phyloP scores from a whole-genome alignment of 75 land plant species.

The Pinus taeda region DNA sequence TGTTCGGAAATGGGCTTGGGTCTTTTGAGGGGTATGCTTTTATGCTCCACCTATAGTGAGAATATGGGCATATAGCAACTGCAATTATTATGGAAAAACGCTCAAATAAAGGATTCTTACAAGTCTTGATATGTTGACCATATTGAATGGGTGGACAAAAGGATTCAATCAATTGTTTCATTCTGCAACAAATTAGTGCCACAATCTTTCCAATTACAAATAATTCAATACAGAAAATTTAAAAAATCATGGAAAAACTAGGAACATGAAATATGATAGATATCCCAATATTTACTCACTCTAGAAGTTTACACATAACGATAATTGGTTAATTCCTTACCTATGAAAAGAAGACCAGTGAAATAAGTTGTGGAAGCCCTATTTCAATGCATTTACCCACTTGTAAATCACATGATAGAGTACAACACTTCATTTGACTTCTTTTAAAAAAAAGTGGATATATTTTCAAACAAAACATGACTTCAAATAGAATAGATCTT shows the following conservation, averaged over 20 bases:
- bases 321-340: too few species aligned
- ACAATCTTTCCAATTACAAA: not conserved
- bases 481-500: too few species aligned
- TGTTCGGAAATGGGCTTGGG: constrained; percentile 76
- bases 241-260: not conserved
- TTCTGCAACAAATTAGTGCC: not conserved
- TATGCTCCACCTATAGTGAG: constrained; percentile 96
- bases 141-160: constrained; percentile 50
- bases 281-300: not conserved
- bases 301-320: constrained; percentile 7
- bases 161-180: not conserved
- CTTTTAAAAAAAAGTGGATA: too few species aligned
- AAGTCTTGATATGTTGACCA: constrained; percentile 35
- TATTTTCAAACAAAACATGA: too few species aligned
- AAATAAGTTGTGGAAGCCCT: too few species aligned
- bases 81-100: constrained; percentile 81
- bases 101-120: constrained; percentile 60
- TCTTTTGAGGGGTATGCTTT: constrained; percentile 41
- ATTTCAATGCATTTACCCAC: too few species aligned
- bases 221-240: not conserved
- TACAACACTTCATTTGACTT: too few species aligned
- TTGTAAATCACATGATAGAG: too few species aligned
- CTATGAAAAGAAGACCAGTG: too few species aligned
- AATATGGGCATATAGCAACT: constrained; percentile 74
- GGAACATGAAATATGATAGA: not conserved